Base-by-base conservation (phyloP, 1,284 basidiomycete genomes). In the Trametes hirsuta region DNA sequence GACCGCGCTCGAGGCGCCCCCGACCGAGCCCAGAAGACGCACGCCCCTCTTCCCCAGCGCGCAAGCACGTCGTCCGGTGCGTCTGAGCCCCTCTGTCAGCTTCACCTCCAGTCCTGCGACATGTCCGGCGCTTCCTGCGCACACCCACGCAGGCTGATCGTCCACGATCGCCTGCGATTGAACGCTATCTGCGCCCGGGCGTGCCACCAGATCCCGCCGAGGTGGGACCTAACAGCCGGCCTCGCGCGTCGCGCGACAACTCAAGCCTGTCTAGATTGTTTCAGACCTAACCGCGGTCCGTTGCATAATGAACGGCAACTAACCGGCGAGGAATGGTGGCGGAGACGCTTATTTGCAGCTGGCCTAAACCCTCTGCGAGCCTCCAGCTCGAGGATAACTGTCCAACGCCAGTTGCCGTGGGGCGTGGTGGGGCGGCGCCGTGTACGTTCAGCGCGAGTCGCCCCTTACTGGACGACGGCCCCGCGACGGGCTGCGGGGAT, bases 121-220 rank as follows among this genome's bases (percentile, higher is more conserved):
- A 10, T 4, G 14, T 24, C 22, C 10, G 3, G 14, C 44, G 6
- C 49, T 30, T 39, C 21, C n/a, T 18, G 8, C 15, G 25, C 53
- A 24, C 40, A 48, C 47, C 30, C 39, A 49, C 39, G 40, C 24
- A 37, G 41, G 46, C 30, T 44, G 42, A 45, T 53, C 24, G 25
- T 22, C 34, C 35, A 37, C 35, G 50, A 53, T 39, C n/a, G 34
- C 15, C 8, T 40, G 15, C 55, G 42, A 51, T 40, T 52, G 48
- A 57, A 51, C 55, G 49, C 41, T 51, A 51, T 57, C 55, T 46
- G 48, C 25, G 25, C 15, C 24, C 12, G 21, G 25, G 10, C 49
- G 48, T 51, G 55, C 49, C 49, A 57, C 55, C 55, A 57, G 55
- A 57, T 57, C 55, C 48, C 44, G 44, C 42, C 49, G 54, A 30